These are phyloP conservation scores for Cardamine chenopodiifolia DNA, from an alignment of 345 rosid species.

Conservation along the genomic window DNA sequence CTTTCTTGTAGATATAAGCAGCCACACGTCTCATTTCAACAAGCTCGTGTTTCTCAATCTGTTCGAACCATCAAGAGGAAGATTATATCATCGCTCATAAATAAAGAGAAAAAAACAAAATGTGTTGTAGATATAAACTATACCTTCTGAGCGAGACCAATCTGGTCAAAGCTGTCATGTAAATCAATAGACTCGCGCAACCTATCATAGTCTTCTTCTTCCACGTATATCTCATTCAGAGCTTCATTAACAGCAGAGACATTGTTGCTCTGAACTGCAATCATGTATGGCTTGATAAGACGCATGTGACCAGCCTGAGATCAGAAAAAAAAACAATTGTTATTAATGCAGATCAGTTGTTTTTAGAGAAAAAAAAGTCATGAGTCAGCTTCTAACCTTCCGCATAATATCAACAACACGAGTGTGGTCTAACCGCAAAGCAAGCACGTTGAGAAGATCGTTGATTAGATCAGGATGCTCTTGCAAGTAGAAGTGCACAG, in stretches of 20 bases:
- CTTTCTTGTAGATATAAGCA: slow-evolving; percentile 97
- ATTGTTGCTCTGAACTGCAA: slow-evolving; percentile 94
- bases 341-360: background rate
- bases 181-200: slow-evolving; percentile 89
- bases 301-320: slow-evolving; percentile 92
- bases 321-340: background rate
- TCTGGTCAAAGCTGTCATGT: slow-evolving; percentile 92
- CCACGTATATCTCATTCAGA: slow-evolving; percentile 83
- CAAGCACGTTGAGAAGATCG: slow-evolving; percentile 92
- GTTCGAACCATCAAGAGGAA: slow-evolving; percentile 34
- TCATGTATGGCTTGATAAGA: slow-evolving; percentile 94
- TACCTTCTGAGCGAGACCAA: slow-evolving; percentile 94
- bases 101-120: background rate
- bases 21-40: slow-evolving; percentile 99
- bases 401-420: slow-evolving; percentile 98
- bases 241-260: slow-evolving; percentile 96
- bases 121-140: background rate
- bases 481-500: slow-evolving; percentile 97
- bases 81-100: background rate
- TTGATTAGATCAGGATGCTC: slow-evolving; percentile 96
- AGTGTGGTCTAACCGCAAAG: slow-evolving; percentile 89
- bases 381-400: slow-evolving; percentile 54
- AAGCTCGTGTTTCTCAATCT: slow-evolving; percentile 99
- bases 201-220: slow-evolving; percentile 95
- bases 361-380: slow-evolving; percentile 5